phyloP scores from a whole-genome alignment of 192 early-diverging fungal species.

The Obelidium mucronatum region DNA sequence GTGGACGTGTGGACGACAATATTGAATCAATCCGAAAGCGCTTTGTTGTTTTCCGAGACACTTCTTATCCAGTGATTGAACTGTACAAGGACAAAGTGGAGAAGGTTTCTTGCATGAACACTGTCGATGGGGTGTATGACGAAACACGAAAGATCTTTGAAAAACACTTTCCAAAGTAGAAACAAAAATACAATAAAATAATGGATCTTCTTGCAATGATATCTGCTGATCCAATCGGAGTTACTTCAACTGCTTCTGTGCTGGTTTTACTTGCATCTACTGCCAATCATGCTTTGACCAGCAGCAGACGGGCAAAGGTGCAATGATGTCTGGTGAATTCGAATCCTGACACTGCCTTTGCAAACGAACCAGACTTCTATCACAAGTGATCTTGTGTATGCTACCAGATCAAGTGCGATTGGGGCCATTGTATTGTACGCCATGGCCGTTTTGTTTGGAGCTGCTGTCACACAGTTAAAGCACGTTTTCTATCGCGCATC shows the following conservation, averaged over 20 bases:
- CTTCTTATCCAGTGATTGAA: slow-evolving; percentile 91
- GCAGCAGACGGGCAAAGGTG: neutral
- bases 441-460: slow-evolving; percentile 14
- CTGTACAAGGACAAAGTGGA: slow-evolving; percentile 83
- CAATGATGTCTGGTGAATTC: neutral
- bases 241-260: neutral
- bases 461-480: neutral
- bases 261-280: neutral
- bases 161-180: slow-evolving; percentile 23
- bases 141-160: slow-evolving; percentile 67
- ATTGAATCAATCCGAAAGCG: slow-evolving; percentile 95
- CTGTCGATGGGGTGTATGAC: slow-evolving; percentile 73
- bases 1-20: slow-evolving; percentile 94
- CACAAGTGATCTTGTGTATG: neutral
- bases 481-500: neutral
- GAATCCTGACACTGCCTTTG: neutral
- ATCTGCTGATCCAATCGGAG: neutral
- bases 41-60: slow-evolving; percentile 85
- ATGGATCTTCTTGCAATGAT: slow-evolving; percentile 14
- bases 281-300: neutral
- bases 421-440: neutral
- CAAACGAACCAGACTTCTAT: neutral
- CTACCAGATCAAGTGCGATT: neutral
- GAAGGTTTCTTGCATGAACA: slow-evolving; percentile 65
- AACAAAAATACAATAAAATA: slow-evolving; percentile 43